phyloP scores from a whole-genome alignment of 2,329 filamentous ascomycete species.

The Clathrospora elynae region DNA sequence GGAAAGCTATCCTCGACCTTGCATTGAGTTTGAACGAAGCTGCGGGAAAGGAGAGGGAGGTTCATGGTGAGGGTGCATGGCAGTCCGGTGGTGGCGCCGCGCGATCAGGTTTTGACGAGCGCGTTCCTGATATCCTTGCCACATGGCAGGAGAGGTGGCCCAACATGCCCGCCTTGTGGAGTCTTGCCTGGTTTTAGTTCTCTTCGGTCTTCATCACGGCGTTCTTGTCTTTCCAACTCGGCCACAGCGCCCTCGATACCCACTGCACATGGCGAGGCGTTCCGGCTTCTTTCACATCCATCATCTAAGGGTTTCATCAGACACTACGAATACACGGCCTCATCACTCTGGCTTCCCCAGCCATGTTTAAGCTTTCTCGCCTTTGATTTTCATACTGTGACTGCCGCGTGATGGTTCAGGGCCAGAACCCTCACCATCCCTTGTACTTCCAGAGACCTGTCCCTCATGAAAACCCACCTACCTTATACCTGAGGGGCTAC shows the following conservation, averaged over 20 bases:
- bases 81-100: conserved; percentile 64
- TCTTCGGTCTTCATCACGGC: background rate
- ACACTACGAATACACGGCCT: too few species aligned
- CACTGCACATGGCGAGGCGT: conserved; percentile 34
- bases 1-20: conserved; percentile 88
- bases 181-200: conserved; percentile 84
- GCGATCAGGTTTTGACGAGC: conserved; percentile 83
- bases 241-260: conserved; percentile 23
- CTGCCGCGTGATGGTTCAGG: too few species aligned
- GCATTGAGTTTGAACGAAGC: conserved; percentile 82
- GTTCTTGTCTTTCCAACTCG: conserved; percentile 10
- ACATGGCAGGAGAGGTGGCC: conserved; percentile 97
- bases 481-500: too few species aligned
- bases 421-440: too few species aligned
- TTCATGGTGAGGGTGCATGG: conserved; percentile 68
- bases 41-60: conserved; percentile 75
- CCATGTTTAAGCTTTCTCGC: too few species aligned
- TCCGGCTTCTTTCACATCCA: too few species aligned
- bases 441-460: too few species aligned
- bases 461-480: too few species aligned
- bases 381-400: too few species aligned
- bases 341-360: too few species aligned
- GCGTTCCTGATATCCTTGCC: conserved; percentile 87
- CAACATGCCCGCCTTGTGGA: conserved; percentile 89
- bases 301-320: too few species aligned